Evolutionary conservation across 768 basidiomycete genomes (phyloP).

Genomic region (Pisolithus marmoratus): DNA sequence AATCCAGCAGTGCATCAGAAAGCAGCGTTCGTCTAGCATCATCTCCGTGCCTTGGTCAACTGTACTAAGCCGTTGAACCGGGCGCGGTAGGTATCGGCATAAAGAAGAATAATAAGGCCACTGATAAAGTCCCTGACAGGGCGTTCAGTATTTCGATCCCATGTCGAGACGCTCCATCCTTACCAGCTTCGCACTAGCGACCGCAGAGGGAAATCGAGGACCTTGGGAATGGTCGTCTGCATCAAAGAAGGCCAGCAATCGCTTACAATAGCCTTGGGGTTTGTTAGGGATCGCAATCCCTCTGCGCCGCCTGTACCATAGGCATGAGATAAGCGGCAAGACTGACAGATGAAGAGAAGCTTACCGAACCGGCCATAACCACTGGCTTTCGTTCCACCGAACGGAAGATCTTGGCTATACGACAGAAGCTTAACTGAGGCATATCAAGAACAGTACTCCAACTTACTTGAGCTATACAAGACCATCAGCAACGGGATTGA

Average conservation of each 20-base stretch:
- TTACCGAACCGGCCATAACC: slow-evolving; percentile 92
- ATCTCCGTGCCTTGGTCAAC: slow-evolving; percentile 34
- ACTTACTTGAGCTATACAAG: slow-evolving; percentile 58
- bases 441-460: slow-evolving; percentile 7
- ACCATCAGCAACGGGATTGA: slow-evolving; percentile 11
- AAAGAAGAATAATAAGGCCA: slow-evolving; percentile 43
- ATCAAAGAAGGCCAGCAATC: slow-evolving; percentile 83
- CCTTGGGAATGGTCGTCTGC: slow-evolving; percentile 80
- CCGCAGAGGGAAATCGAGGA: slow-evolving; percentile 80
- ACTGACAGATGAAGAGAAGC: slow-evolving; percentile 13
- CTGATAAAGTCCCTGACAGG: slow-evolving; percentile 45
- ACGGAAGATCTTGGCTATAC: slow-evolving; percentile 82
- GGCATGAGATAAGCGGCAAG: slow-evolving; percentile 6
- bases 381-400: slow-evolving; percentile 87
- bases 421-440: neutral
- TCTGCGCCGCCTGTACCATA: slow-evolving; percentile 72
- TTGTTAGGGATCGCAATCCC: slow-evolving; percentile 83
- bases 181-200: slow-evolving; percentile 73
- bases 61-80: slow-evolving; percentile 36
- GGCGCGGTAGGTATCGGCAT: slow-evolving; percentile 43
- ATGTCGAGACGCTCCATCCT: slow-evolving; percentile 18
- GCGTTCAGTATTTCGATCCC: slow-evolving; percentile 2
- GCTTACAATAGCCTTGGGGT: slow-evolving; percentile 78
- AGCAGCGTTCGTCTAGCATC: neutral
- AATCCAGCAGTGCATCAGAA: neutral